These are phyloP conservation scores for Fusarium heterosporum DNA, from an alignment of 2,329 filamentous ascomycete species.

Conservation along the genomic window DNA sequence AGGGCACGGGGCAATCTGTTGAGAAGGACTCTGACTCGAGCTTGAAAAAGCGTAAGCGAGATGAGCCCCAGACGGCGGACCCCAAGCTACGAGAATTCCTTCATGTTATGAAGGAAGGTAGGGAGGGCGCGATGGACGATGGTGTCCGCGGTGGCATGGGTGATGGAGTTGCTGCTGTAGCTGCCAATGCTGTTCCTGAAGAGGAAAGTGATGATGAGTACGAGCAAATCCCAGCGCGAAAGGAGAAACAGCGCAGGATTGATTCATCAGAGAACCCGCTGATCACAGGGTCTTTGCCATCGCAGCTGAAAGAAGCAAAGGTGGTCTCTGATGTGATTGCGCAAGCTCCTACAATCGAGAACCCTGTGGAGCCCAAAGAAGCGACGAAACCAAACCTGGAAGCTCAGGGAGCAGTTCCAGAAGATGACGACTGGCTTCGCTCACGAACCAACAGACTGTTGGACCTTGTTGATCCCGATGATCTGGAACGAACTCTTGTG, in stretches of 20 bases:
- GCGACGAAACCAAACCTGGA: conserved; percentile 39
- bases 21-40: conserved; percentile 59
- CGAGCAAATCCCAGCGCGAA: conserved; percentile 70
- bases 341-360: conserved; percentile 29
- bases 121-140: conserved; percentile 51
- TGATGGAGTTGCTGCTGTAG: conserved; percentile 37
- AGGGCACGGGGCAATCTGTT: conserved; percentile 33
- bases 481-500: conserved; percentile 51
- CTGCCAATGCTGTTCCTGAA: conserved; percentile 57
- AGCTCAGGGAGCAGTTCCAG: conserved; percentile 58
- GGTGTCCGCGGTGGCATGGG: conserved; percentile 43
- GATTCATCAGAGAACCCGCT: conserved; percentile 45
- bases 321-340: conserved; percentile 19
- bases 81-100: conserved; percentile 89
- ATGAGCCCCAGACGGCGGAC: conserved; percentile 70
- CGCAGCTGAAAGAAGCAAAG: conserved; percentile 37
- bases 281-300: conserved; percentile 30
- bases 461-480: conserved; percentile 83
- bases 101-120: conserved; percentile 77
- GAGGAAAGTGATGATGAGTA: conserved; percentile 81
- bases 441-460: conserved; percentile 88
- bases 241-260: conserved; percentile 58
- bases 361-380: conserved; percentile 41
- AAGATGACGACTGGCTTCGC: conserved; percentile 91
- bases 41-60: conserved; percentile 76